Base-by-base conservation (phyloP, 1,284 basidiomycete genomes). In the Cryptococcus sp. region DNA sequence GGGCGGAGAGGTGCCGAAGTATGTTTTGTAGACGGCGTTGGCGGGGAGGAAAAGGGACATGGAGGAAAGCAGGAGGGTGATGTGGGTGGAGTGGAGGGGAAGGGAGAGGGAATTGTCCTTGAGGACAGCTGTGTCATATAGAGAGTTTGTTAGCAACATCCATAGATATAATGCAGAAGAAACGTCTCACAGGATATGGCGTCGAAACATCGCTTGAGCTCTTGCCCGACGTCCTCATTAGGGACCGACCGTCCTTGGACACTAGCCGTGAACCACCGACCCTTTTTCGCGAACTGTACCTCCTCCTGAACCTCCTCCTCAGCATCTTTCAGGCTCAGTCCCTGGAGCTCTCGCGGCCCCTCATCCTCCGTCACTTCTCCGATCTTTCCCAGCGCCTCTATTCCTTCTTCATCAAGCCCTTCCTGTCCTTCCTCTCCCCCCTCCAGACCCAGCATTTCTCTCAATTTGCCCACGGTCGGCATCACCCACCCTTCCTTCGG, bases 1-100 rank as follows among this genome's bases (percentile, higher is more conserved):
- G 1, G 96, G 95, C 0, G 96, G 96, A 37, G 90, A 93, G 9
- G 84, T 84, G 1, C 92, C 92, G 71, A 98, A 98, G 71, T 85
- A 89, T 3, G 82, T 80, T 0, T 82, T 77, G 71, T 98, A 98
- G 8, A 88, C 80, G 0, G 80, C 78, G 79, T 98, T 94, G 55
- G 93, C 82, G 33, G 79, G 72, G 4, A 84, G 77, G 73, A 98
- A 93, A 44, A 81, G 75, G 20, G 85, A 81, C 82, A 97, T 94
- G 1, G 85, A 85, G 4, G 89, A 86, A 43, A 99, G 82, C 62
- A 88, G 85, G 28, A 98, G 81, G 57, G 89, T 94, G 72, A 97
- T 85, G 71, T 89, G 88, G 5, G 84, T 78, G 43, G 88, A 83
- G 60, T 88, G 80, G 1, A 73, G 57, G 0, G 84, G 79, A 18